phyloP scores from a whole-genome alignment of 2,329 filamentous ascomycete species.

The Colletotrichum navitas region DNA sequence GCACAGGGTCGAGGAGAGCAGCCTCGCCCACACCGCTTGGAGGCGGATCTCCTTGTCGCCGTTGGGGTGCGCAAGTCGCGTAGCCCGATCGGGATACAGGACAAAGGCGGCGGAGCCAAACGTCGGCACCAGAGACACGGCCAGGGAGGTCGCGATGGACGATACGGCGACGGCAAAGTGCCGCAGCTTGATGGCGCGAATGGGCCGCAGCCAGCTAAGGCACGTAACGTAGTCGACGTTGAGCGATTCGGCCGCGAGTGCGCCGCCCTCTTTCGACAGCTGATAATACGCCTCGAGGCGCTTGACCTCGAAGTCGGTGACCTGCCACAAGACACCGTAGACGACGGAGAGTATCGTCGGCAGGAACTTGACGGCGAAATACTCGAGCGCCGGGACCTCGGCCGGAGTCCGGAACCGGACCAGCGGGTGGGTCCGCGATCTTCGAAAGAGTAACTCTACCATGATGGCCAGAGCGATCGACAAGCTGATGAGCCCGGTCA shows the following conservation, averaged over 20 bases:
- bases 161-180: conserved; percentile 79
- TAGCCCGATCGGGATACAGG: conserved; percentile 64
- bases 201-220: conserved; percentile 73
- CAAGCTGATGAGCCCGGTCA: conserved; percentile 64
- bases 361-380: conserved; percentile 74
- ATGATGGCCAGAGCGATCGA: conserved; percentile 64
- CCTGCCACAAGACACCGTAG: conserved; percentile 75
- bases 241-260: conserved; percentile 73
- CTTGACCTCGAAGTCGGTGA: conserved; percentile 75
- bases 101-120: conserved; percentile 73
- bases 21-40: conserved; percentile 69
- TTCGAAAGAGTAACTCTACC: conserved; percentile 68
- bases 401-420: conserved; percentile 63
- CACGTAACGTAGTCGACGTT: conserved; percentile 82
- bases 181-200: conserved; percentile 70
- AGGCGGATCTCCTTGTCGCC: conserved; percentile 68
- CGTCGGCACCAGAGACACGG: conserved; percentile 77
- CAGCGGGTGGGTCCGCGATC: conserved; percentile 59
- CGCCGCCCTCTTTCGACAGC: conserved; percentile 70
- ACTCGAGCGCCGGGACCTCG: conserved; percentile 64
- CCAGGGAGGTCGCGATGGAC: conserved; percentile 73
- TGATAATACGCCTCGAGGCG: conserved; percentile 77
- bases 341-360: conserved; percentile 72
- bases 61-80: conserved; percentile 57
- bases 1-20: conserved; percentile 68